phyloP scores from a whole-genome alignment of 176 grass and related monocot genomes.

The Metroxylon sagu region DNA sequence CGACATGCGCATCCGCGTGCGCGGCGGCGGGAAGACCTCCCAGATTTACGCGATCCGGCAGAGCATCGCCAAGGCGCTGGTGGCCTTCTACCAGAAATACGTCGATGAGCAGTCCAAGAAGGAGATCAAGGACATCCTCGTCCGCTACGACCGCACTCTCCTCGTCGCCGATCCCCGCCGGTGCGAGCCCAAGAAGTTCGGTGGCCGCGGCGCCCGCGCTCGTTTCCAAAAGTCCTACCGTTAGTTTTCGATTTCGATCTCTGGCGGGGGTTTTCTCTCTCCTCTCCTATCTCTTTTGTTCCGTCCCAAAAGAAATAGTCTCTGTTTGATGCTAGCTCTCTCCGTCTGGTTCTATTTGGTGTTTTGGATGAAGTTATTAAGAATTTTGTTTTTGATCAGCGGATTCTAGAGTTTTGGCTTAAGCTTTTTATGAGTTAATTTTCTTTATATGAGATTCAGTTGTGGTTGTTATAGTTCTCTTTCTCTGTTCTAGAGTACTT shows the following conservation, averaged over 20 bases:
- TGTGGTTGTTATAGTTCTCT: no score
- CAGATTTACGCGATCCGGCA: conserved; percentile 18
- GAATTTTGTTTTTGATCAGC: no score
- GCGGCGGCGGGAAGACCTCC: conserved; percentile 10
- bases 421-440: no score
- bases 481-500: no score
- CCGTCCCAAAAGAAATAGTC: no score
- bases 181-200: conserved; percentile 16
- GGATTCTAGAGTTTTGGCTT: no score
- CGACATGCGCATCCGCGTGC: conserved; percentile 4
- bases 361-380: no score
- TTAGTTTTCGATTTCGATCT: not conserved
- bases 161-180: conserved; percentile 16
- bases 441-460: no score
- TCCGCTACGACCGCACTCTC: conserved; percentile 10
- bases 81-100: conserved; percentile 14
- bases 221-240: conserved; percentile 16
- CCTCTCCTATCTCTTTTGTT: no score
- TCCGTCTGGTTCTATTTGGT: no score
- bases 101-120: conserved; percentile 14
- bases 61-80: conserved; percentile 18
- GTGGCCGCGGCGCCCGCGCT: conserved; percentile 12
- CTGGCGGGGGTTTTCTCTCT: no score
- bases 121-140: conserved; percentile 19
- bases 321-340: no score